A percentile compares a stretch with the other conserved stretches of the same genome.
phyloP scores from a whole-genome alignment of 179 eudicot species.

The Beta lomatogona region DNA sequence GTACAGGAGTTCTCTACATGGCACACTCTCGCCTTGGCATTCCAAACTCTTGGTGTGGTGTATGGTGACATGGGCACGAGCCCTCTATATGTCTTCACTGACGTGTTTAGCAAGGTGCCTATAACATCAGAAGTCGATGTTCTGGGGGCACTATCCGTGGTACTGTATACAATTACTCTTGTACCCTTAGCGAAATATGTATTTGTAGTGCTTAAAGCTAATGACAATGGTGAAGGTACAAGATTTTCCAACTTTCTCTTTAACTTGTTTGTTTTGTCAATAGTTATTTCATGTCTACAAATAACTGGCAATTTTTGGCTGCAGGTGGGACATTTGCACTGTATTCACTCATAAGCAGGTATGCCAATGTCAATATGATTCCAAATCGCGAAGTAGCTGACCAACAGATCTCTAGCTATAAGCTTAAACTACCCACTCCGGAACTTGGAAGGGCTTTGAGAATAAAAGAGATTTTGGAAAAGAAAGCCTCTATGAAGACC shows the following conservation, averaged over 20 bases:
- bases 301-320: slow-evolving; percentile 11
- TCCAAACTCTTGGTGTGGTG: slow-evolving; percentile 98
- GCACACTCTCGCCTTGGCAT: slow-evolving; percentile 74
- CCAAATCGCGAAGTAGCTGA: slow-evolving; percentile 93
- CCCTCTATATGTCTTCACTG: slow-evolving; percentile 86
- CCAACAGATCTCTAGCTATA: slow-evolving; percentile 80
- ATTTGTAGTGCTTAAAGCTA: slow-evolving; percentile 92
- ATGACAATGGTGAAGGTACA: slow-evolving; percentile 96
- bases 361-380: slow-evolving; percentile 78
- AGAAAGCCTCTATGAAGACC: slow-evolving; percentile 55
- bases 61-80: slow-evolving; percentile 99
- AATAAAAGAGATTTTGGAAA: slow-evolving; percentile 76
- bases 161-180: slow-evolving; percentile 88
- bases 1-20: slow-evolving; percentile 66
- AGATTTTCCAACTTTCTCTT: neutral
- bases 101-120: slow-evolving; percentile 89
- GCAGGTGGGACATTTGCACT: slow-evolving; percentile 97
- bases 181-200: slow-evolving; percentile 84
- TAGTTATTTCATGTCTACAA: neutral
- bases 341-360: slow-evolving; percentile 82
- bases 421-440: slow-evolving; percentile 89
- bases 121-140: slow-evolving; percentile 80
- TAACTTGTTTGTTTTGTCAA: neutral
- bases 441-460: slow-evolving; percentile 85
- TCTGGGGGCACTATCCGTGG: slow-evolving; percentile 83